Conservation (phyloP, 2,329 filamentous ascomycete genomes). For the Colletotrichum lini region DNA sequence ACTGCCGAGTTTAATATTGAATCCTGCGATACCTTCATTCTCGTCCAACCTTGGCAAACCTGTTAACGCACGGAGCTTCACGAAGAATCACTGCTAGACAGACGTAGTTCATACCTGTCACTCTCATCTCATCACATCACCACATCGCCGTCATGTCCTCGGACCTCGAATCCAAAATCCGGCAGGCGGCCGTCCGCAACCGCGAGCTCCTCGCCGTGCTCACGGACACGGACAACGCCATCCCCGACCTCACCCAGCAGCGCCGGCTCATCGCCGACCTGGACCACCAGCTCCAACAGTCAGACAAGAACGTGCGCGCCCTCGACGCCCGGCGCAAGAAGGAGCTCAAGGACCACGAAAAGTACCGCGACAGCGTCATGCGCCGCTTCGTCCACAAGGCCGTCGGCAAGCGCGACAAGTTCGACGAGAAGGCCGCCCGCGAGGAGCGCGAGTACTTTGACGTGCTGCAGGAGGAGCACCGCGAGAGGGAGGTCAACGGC, state of each 20-base stretch:
- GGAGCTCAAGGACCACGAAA: constrained; percentile 66
- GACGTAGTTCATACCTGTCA: not conserved
- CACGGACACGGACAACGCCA: constrained; percentile 64
- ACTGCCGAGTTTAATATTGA: not conserved
- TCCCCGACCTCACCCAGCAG: constrained; percentile 61
- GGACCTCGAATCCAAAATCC: constrained; percentile 54
- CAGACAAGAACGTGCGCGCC: constrained; percentile 54
- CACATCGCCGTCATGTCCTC: constrained; percentile 16
- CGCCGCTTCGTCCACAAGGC: constrained; percentile 67
- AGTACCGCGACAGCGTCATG: constrained; percentile 67
- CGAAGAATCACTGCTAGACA: not conserved
- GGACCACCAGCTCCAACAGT: constrained; percentile 54
- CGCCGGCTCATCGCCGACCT: constrained; percentile 61
- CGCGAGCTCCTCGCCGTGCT: constrained; percentile 61
- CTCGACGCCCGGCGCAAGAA: constrained; percentile 59
- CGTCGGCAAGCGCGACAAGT: constrained; percentile 63
- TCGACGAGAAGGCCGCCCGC: constrained; percentile 63
- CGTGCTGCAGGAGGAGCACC: constrained; percentile 63
- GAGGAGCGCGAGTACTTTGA: constrained; percentile 70
- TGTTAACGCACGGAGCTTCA: too few relatives aligned
- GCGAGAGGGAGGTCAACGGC: constrained; percentile 59
- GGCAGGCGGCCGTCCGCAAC: constrained; percentile 57
- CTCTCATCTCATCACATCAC: not conserved
- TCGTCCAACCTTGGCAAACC: not conserved
- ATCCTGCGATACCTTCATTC: constrained; percentile 7